These are phyloP conservation scores for Trichoderma sp. DNA, from an alignment of 2,329 filamentous ascomycete genomes.

Conservation along the genomic window DNA sequence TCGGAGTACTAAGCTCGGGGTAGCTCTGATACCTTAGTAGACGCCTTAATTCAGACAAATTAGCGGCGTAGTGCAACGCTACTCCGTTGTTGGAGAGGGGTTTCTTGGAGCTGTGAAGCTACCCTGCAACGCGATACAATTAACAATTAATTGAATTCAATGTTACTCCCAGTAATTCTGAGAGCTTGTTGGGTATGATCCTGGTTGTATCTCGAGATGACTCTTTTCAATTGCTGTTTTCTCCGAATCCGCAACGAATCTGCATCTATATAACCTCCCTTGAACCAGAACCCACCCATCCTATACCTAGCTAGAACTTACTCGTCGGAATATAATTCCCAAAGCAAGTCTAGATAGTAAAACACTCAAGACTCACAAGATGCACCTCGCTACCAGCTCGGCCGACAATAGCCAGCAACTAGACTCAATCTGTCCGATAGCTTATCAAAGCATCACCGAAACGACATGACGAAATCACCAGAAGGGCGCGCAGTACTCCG, in stretches of 20 bases:
- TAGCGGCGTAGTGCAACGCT: not conserved
- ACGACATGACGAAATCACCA: not conserved
- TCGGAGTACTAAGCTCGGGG: not conserved
- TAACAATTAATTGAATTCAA: not conserved
- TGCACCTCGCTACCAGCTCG: too few species aligned
- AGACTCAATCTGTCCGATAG: not conserved
- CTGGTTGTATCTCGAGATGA: not conserved
- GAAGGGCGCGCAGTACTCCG: not conserved
- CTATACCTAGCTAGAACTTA: not conserved
- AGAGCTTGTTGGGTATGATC: too few species aligned
- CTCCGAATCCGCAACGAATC: not conserved
- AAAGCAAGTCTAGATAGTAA: not conserved
- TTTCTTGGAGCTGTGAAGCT: not conserved
- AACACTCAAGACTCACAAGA: not conserved
- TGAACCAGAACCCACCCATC: not conserved
- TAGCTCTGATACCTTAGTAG: not conserved
- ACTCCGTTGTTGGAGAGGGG: not conserved
- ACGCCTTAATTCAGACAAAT: not conserved
- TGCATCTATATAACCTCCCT: not conserved
- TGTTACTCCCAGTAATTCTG: not conserved
- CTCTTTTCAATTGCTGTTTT: not conserved
- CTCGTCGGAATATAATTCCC: not conserved
- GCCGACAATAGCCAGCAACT: not conserved
- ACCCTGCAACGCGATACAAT: not conserved
- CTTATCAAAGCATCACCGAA: not conserved